Evolutionary conservation across 805 yeast genomes (phyloP).

Genomic region (Yamadazyma sp.): DNA sequence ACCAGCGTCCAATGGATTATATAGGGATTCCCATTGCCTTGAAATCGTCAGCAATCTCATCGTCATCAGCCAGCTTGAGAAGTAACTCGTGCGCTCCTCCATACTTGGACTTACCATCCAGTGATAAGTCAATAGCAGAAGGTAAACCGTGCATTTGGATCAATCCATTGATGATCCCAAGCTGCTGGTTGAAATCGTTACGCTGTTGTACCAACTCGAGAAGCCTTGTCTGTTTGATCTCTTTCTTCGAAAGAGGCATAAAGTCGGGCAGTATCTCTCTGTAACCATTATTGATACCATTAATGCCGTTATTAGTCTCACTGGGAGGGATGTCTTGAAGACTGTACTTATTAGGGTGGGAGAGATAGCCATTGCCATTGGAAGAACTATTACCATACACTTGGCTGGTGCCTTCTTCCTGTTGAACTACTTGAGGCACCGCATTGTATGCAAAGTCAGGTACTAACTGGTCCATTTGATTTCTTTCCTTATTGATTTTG

Average conservation of each 20-base stretch:
- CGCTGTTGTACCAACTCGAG: conserved; percentile 60
- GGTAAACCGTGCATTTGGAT: conserved; percentile 75
- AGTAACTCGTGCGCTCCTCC: conserved; percentile 25
- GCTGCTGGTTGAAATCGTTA: conserved; percentile 63
- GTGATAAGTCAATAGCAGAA: conserved; percentile 57
- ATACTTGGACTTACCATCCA: conserved; percentile 21
- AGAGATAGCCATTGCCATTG: neutral
- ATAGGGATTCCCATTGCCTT: conserved; percentile 55
- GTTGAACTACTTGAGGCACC: too few relatives aligned
- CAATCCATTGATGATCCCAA: conserved; percentile 69
- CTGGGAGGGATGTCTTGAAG: too few relatives aligned
- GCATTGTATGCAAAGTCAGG: conserved; percentile 51
- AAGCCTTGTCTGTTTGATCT: conserved; percentile 35
- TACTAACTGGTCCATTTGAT: conserved; percentile 69
- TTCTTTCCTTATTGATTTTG: conserved; percentile 83
- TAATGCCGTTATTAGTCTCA: too few relatives aligned
- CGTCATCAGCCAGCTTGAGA: conserved; percentile 59
- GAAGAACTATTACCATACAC: neutral
- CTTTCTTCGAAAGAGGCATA: conserved; percentile 28
- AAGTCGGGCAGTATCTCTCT: conserved; percentile 1
- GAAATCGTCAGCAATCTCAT: conserved; percentile 76
- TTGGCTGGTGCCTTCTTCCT: too few relatives aligned
- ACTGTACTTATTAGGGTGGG: too few relatives aligned
- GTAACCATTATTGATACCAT: neutral
- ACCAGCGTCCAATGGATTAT: too few relatives aligned